These are phyloP conservation scores for Pestalotiopsis fici DNA, from an alignment of 2,329 filamentous ascomycete species.

Conservation along the genomic window DNA sequence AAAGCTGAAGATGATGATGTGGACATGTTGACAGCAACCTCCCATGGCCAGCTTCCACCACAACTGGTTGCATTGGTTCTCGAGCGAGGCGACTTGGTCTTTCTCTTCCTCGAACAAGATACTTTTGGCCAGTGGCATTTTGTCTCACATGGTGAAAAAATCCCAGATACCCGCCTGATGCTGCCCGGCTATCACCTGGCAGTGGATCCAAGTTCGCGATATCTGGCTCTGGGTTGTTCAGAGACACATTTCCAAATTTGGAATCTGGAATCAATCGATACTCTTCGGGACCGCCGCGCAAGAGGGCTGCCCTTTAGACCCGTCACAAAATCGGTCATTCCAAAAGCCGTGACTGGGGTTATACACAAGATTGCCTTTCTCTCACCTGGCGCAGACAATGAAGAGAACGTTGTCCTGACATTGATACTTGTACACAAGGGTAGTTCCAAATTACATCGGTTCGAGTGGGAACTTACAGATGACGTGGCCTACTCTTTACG, in stretches of 20 bases:
- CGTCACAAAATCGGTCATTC: constrained; percentile 45
- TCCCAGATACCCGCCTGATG: constrained; percentile 58
- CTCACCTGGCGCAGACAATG: constrained; percentile 66
- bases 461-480: constrained; percentile 61
- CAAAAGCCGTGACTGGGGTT: constrained; percentile 62
- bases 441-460: constrained; percentile 53
- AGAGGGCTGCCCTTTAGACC: constrained; percentile 52
- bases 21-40: constrained; percentile 33
- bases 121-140: constrained; percentile 57
- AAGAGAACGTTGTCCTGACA: constrained; percentile 74
- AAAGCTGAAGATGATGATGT: constrained; percentile 42
- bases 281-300: constrained; percentile 51
- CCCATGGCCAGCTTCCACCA: constrained; percentile 57
- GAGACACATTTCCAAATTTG: constrained; percentile 73
- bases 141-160: constrained; percentile 56
- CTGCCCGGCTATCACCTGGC: constrained; percentile 68
- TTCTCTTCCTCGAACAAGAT: constrained; percentile 65
- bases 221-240: constrained; percentile 70
- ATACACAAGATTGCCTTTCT: constrained; percentile 89
- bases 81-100: constrained; percentile 72
- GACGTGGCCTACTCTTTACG: constrained; percentile 45
- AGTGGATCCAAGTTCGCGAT: constrained; percentile 74
- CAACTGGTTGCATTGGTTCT: constrained; percentile 80
- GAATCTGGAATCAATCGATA: constrained; percentile 60
- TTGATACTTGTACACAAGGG: constrained; percentile 57